Conservation (phyloP, 768 basidiomycete species). For the Lactarius trivialis region DNA sequence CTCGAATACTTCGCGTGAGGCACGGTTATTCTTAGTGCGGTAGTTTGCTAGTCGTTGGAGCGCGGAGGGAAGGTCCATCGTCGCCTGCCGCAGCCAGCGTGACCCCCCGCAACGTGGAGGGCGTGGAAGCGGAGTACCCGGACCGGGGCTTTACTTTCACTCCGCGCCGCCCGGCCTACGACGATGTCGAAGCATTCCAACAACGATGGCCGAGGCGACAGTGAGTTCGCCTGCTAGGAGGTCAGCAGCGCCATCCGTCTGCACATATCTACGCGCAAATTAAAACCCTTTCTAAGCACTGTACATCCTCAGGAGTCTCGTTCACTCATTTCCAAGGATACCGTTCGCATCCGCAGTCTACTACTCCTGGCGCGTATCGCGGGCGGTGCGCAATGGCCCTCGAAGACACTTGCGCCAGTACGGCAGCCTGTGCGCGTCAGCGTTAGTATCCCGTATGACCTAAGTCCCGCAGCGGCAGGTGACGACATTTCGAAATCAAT, state of each 20-base stretch:
- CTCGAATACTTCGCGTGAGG: conserved; percentile 33
- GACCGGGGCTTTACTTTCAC: conserved; percentile 4
- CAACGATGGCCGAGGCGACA: neutral
- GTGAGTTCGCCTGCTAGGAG: neutral
- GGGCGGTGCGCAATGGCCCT: conserved; percentile 43
- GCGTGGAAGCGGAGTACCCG: neutral
- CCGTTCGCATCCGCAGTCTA: conserved; percentile 46
- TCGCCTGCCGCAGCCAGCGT: neutral
- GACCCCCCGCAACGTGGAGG: neutral
- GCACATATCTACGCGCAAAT: neutral
- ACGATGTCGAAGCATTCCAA: neutral
- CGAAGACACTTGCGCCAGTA: conserved; percentile 28
- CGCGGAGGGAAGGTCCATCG: conserved; percentile 31
- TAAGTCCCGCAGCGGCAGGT: conserved; percentile 40
- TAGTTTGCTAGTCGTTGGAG: conserved; percentile 33
- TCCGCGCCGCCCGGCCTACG: neutral
- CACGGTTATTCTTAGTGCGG: conserved; percentile 28
- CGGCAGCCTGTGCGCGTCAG: conserved; percentile 51
- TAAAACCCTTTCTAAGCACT: neutral
- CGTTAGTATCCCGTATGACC: conserved; percentile 44
- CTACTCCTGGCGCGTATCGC: conserved; percentile 36
- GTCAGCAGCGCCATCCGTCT: conserved; percentile 1
- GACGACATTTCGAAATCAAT: conserved; percentile 56
- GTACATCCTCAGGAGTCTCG: neutral
- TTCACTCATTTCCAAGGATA: conserved; percentile 25